Evolutionary conservation across 345 rosid species (phyloP), one percentile per base, ranked within the genome.

Genomic region (Hypericum androsaemum): DNA sequence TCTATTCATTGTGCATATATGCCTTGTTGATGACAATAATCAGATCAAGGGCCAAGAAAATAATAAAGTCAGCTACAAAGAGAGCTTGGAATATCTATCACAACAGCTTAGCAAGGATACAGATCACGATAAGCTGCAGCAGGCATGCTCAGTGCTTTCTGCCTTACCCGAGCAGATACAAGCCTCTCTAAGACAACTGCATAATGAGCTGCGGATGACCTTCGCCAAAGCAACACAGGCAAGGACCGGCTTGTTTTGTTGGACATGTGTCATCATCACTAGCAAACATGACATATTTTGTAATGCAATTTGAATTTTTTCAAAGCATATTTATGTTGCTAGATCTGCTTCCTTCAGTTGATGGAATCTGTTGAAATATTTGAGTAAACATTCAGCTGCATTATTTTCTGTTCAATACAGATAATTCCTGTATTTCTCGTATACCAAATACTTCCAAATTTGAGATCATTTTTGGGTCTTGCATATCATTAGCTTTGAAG

Each of bases 31-130:
- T 61, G 44, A 65, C 60, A 38, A 63, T 22, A 22, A 72, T 58
- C 77, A 88, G 94, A 73, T 60, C 36, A 83, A 80, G 70, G 82
- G 76, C 56, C 89, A 81, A 45, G 87, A 76, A 51, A 82, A 71
- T 56, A 54, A 70, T 54, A 83, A 86, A 79, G 57, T 63, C 44
- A 75, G 77, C 62, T 54, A 81, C 57, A 76, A 68, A 57, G 83
- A 68, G 56, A 68, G 81, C 67, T 71, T 86, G 70, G 80, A 74
- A 72, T 75, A 77, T 42, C 53, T 86, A 59, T 74, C 80, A n/a
- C 78, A 86, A 55, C 85, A 77, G 63, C 53, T 75, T 57, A 62
- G 63, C 66, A 79, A 77, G 63, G 74, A 65, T 54, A 56, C 50
- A 52, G 56, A 56, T 43, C 74, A 70, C 64, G 83, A 82, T 8